These are phyloP conservation scores for Puccinia novopanici DNA, from an alignment of 1,284 basidiomycete genomes.

Conservation along the genomic window DNA sequence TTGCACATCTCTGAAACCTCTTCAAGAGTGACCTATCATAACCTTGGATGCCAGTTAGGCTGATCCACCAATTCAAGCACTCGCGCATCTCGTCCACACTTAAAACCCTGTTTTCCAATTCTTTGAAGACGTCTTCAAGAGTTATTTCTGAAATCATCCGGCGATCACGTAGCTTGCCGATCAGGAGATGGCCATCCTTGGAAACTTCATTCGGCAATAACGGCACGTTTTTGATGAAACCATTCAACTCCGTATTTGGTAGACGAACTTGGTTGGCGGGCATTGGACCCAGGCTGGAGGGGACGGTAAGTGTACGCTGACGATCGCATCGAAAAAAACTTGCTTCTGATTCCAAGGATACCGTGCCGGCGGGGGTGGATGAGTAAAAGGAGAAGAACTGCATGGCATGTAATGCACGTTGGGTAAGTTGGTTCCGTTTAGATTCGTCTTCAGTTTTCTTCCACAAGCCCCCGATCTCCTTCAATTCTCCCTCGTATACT, in stretches of 20 bases:
- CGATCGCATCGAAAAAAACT: slow-evolving; percentile 75
- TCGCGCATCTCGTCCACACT: slow-evolving; percentile 73
- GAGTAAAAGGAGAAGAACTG: slow-evolving; percentile 84
- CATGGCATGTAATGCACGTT: slow-evolving; percentile 76
- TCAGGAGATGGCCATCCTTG: slow-evolving; percentile 68
- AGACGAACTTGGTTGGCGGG: slow-evolving; percentile 73
- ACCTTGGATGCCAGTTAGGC: slow-evolving; percentile 63
- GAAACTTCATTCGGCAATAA: slow-evolving; percentile 71
- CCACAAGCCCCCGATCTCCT: slow-evolving; percentile 60
- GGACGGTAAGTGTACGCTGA: slow-evolving; percentile 67
- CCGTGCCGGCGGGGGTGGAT: slow-evolving; percentile 82
- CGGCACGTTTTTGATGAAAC: slow-evolving; percentile 79
- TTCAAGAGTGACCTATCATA: slow-evolving; percentile 64
- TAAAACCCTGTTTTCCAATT: slow-evolving; percentile 75
- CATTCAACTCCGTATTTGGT: slow-evolving; percentile 72
- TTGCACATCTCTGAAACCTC: slow-evolving; percentile 55
- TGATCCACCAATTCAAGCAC: slow-evolving; percentile 87
- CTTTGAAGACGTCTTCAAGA: slow-evolving; percentile 80
- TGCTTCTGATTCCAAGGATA: slow-evolving; percentile 75
- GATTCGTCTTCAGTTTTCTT: slow-evolving; percentile 56
- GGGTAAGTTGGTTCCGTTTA: slow-evolving; percentile 63
- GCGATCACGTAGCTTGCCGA: slow-evolving; percentile 69
- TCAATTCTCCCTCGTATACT: slow-evolving; percentile 83
- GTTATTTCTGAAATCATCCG: slow-evolving; percentile 75
- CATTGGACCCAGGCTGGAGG: slow-evolving; percentile 77